phyloP scores from a whole-genome alignment of 2,329 filamentous ascomycete genomes.

The Fusarium mangiferae region DNA sequence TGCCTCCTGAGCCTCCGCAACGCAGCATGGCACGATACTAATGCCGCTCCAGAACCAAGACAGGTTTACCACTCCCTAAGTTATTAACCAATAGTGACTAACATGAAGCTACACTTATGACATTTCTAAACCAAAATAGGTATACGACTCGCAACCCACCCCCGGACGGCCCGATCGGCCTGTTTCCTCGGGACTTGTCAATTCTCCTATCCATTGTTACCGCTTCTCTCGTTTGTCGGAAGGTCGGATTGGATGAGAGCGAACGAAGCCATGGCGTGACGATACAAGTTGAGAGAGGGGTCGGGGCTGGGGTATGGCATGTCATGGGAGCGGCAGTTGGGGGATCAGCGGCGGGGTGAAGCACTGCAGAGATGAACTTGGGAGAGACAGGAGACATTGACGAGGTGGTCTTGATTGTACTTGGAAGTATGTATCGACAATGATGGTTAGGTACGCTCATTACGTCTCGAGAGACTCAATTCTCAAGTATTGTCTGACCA shows the following conservation, averaged over 20 bases:
- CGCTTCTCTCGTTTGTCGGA: neutral
- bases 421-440: neutral
- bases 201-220: neutral
- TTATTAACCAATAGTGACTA: neutral
- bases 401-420: neutral
- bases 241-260: neutral
- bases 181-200: constrained; percentile 3
- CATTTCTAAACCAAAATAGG: neutral
- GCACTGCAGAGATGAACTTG: neutral
- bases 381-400: neutral
- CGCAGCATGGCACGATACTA: neutral
- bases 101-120: neutral
- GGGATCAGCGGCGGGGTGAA: constrained; percentile 15
- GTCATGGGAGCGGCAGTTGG: constrained; percentile 15
- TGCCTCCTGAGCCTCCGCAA: neutral
- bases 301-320: constrained; percentile 12
- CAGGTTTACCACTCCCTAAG: neutral
- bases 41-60: neutral
- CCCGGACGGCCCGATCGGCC: constrained; percentile 2
- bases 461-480: neutral
- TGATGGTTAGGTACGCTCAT: neutral
- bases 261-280: constrained; percentile 5
- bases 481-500: neutral
- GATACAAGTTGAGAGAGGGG: neutral
- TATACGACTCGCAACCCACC: neutral